Percentiles rank a stretch among this genome's conserved stretches.
These are phyloP conservation scores for Cystofilobasidium ferigula DNA, from an alignment of 768 basidiomycete genomes.

Conservation along the genomic window DNA sequence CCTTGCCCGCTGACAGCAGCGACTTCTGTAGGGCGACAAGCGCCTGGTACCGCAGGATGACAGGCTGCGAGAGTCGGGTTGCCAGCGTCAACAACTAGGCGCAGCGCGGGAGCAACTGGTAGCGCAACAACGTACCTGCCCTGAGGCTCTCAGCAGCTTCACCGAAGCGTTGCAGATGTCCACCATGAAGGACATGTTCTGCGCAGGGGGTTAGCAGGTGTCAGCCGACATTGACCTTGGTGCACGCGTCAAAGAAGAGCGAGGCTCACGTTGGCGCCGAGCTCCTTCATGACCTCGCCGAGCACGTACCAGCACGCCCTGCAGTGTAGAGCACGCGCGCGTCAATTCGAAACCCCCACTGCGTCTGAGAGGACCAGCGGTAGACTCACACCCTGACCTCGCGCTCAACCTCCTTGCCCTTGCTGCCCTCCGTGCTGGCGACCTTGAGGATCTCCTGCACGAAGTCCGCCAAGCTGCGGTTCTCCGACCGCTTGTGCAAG, in stretches of 20 bases:
- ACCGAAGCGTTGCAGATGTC: slow-evolving; percentile 61
- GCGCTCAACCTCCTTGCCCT: slow-evolving; percentile 47
- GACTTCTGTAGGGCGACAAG: slow-evolving; percentile 66
- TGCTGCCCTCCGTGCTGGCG: slow-evolving; percentile 52
- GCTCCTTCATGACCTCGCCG: slow-evolving; percentile 74
- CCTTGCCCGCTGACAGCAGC: slow-evolving; percentile 66
- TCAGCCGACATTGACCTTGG: neutral
- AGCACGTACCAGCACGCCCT: slow-evolving; percentile 78
- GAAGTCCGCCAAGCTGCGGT: slow-evolving; percentile 74
- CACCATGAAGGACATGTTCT: slow-evolving; percentile 94
- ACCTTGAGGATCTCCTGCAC: slow-evolving; percentile 65
- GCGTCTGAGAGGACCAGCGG: too few species aligned
- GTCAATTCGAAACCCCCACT: too few species aligned
- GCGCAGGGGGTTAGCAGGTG: neutral
- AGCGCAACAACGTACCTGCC: slow-evolving; percentile 47
- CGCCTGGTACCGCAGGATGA: slow-evolving; percentile 72
- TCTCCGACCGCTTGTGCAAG: slow-evolving; percentile 69
- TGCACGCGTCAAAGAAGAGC: slow-evolving; percentile 4
- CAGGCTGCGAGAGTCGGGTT: slow-evolving; percentile 48
- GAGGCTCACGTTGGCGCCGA: slow-evolving; percentile 64
- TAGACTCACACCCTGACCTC: slow-evolving; percentile 51
- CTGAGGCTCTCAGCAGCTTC: slow-evolving; percentile 57
- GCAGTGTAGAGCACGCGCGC: too few species aligned
- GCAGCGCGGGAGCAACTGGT: neutral
- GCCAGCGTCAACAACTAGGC: too few species aligned